Evolutionary conservation across 352 stramenopile genomes (phyloP).

Genomic region (Bremia lactucae): DNA sequence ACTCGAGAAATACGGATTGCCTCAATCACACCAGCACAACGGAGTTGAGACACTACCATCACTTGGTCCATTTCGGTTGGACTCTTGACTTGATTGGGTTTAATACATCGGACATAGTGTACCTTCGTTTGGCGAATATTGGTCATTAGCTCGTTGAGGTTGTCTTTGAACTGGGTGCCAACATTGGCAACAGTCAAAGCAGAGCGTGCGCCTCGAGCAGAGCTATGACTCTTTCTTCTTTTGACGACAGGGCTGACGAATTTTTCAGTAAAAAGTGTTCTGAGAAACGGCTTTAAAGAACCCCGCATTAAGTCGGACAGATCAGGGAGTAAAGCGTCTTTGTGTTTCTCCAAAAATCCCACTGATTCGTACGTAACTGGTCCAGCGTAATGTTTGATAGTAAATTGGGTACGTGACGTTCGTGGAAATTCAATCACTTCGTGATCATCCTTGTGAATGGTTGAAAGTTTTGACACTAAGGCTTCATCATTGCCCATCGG

Average conservation of each 20-base stretch:
- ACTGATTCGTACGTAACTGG: constrained; percentile 86
- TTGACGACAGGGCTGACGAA: constrained; percentile 4
- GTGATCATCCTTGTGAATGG: constrained; percentile 67
- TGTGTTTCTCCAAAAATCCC: constrained; percentile 94
- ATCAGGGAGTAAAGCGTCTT: constrained; percentile 89
- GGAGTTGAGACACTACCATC: constrained; percentile 92
- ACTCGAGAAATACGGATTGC: constrained; percentile 95
- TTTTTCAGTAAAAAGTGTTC: constrained; percentile 40
- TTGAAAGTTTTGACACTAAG: constrained; percentile 64
- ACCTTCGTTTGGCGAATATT: constrained; percentile 92
- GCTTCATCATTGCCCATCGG: constrained; percentile 80
- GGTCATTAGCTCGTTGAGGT: constrained; percentile 89
- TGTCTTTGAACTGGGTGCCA: constrained; percentile 80
- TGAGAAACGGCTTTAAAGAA: constrained; percentile 54
- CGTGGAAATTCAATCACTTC: constrained; percentile 73
- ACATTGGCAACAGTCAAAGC: constrained; percentile 54
- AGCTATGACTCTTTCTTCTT: constrained; percentile 18
- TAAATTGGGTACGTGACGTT: constrained; percentile 80
- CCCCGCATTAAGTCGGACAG: constrained; percentile 77
- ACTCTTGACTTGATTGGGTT: constrained; percentile 95
- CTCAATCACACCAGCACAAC: constrained; percentile 97
- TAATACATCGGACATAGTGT: constrained; percentile 99
- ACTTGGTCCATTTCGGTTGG: constrained; percentile 75
- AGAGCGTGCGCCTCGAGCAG: constrained; percentile 18
- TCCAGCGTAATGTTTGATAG: constrained; percentile 90